Evolutionary conservation across 768 basidiomycete species (phyloP).

Genomic region (Kwoniella dejecticola): DNA sequence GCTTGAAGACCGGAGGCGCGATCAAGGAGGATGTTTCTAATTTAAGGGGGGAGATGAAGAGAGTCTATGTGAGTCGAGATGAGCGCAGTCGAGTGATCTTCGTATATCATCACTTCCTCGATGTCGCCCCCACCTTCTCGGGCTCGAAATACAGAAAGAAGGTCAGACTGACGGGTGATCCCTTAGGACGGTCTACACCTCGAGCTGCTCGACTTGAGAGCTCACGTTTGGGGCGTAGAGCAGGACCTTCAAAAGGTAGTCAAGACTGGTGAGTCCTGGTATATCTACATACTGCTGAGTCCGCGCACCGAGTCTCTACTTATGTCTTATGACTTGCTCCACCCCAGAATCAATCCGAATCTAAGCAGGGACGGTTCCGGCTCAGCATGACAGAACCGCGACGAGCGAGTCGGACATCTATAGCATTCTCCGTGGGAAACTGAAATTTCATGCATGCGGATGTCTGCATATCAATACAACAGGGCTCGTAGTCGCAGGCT

Average conservation of each 20-base stretch:
- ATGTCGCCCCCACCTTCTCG: too few relatives aligned
- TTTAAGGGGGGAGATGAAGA: constrained; percentile 79
- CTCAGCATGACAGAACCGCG: too few relatives aligned
- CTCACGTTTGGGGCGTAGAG: constrained; percentile 56
- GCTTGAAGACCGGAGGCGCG: constrained; percentile 66
- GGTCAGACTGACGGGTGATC: background rate
- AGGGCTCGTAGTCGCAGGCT: too few relatives aligned
- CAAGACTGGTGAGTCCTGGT: constrained; percentile 36
- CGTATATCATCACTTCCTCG: background rate
- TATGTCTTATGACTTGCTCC: too few relatives aligned
- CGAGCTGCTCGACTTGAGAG: constrained; percentile 53
- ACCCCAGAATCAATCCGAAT: constrained; percentile 21
- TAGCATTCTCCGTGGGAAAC: too few relatives aligned
- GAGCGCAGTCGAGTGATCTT: background rate
- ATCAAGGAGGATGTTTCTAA: constrained; percentile 78
- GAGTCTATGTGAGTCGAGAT: constrained; percentile 63
- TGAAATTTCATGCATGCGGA: too few relatives aligned
- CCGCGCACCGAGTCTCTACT: too few relatives aligned
- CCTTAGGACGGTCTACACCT: constrained; percentile 54
- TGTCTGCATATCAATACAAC: too few relatives aligned
- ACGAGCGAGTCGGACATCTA: too few relatives aligned
- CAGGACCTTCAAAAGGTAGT: constrained; percentile 52
- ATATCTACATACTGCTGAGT: too few relatives aligned
- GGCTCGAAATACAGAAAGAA: too few relatives aligned
- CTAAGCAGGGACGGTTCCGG: too few relatives aligned